These are phyloP conservation scores for Lecanosticta acicola DNA, from an alignment of 2,329 filamentous ascomycete species.

Conservation along the genomic window DNA sequence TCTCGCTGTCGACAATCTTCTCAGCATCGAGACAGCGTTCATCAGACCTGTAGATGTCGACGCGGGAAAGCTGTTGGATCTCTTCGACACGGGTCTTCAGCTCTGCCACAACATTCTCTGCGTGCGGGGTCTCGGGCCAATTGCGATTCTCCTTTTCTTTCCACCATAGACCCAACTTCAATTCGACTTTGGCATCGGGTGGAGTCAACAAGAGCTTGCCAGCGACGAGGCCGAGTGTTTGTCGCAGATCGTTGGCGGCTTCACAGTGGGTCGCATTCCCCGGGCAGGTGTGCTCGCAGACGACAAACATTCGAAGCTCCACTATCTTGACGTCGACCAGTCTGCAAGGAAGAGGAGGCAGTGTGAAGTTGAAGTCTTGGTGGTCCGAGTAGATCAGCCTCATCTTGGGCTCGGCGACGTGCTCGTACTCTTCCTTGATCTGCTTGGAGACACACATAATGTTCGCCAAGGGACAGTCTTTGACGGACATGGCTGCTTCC, in stretches of 20 bases:
- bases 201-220: neutral
- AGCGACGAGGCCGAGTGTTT: neutral
- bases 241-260: conserved; percentile 1
- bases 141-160: neutral
- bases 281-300: conserved; percentile 2
- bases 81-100: neutral
- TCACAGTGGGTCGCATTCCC: neutral
- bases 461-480: neutral
- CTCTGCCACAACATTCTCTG: neutral
- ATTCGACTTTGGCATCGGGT: neutral
- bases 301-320: conserved; percentile 1
- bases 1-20: neutral
- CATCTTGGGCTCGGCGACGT: neutral
- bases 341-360: neutral
- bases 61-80: neutral
- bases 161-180: conserved; percentile 4
- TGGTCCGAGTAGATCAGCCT: conserved; percentile 2
- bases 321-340: neutral
- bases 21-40: neutral
- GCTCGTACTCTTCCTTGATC: conserved; percentile 1
- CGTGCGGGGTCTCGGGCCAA: conserved; percentile 3
- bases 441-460: neutral
- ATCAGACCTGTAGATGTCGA: neutral
- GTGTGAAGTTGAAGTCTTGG: conserved; percentile 4
- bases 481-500: neutral